Base-by-base conservation (phyloP, 208 protist genomes). In the Leptomonas seymouri region DNA sequence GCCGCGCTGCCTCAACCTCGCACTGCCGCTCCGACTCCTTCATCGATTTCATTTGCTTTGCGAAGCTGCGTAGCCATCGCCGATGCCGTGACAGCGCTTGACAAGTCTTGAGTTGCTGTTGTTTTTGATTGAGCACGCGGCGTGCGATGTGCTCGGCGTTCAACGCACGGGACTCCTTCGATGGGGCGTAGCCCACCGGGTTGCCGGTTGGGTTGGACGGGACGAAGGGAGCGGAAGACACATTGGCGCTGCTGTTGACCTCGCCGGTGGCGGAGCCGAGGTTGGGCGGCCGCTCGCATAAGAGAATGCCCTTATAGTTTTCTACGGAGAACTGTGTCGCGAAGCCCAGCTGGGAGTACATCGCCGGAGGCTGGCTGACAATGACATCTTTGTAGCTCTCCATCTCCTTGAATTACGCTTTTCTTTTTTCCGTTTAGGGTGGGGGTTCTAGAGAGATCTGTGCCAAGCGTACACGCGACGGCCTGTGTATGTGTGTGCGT, bases 281-380 rank as follows among this genome's bases (percentile, higher is more conserved):
- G 58, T 83, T 81, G 7, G 73, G 70, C 12, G 93, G 93, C 36
- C 84, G 77, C 45, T 93, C 84, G 58, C 90, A 94, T 25, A 97
- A 81, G 15, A 97, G 79, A 55, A 97, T 96, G 53, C 93, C 93
- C 74, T 97, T 97, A 81, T 95, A 97, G 74, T 96, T 96, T 71
- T 97, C 93, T 61, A 97, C 62, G 15, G 80, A 82, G 34, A 93
- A 81, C 28, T 78, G 46, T 0, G 77, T 55, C 12, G 61, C 64
- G 67, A 86, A 76, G 55, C 61, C 67, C 4, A 74, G 45, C 55
- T 82, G 57, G 11, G 68, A 30, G 69, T 91, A 93, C 87, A 92
- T 92, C 36, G 87, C 84, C 41, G 93, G 93, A 7, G 80, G 83
- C 71, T 95, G 84, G 67, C 90, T 95, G 8, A 96, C 71, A 25